A percentile compares a stretch with the other conserved stretches of the same genome.
Conservation (phyloP, 2,329 filamentous ascomycete genomes). For the Fusarium buxicola region DNA sequence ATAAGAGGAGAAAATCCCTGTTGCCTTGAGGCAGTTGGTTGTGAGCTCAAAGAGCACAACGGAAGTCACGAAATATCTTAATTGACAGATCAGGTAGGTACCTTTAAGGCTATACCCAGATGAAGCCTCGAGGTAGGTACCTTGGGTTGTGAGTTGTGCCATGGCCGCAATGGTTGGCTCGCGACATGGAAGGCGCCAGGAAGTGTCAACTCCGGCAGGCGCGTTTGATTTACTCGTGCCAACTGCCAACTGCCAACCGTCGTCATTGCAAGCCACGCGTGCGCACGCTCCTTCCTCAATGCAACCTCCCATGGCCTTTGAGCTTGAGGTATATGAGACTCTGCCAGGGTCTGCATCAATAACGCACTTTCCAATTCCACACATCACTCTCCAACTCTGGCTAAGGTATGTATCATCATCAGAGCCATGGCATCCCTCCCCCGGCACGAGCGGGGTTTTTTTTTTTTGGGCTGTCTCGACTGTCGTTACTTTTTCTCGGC, state of each 20-base stretch:
- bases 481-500: slow-evolving; percentile 9
- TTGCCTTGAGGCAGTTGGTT: neutral
- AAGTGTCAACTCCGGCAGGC: slow-evolving; percentile 12
- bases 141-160: too few species aligned
- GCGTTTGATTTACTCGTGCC: slow-evolving; percentile 33
- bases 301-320: neutral
- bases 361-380: neutral
- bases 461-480: slow-evolving; percentile 2
- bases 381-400: neutral
- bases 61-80: too few species aligned
- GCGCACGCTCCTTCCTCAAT: slow-evolving; percentile 14
- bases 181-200: neutral
- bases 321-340: neutral
- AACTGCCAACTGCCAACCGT: slow-evolving; percentile 4
- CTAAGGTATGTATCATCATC: neutral
- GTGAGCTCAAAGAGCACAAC: neutral
- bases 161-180: too few species aligned
- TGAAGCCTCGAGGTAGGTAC: too few species aligned
- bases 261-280: slow-evolving; percentile 13
- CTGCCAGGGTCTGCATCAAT: neutral
- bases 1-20: neutral
- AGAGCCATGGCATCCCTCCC: neutral
- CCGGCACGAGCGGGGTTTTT: neutral
- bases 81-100: too few species aligned
- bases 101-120: too few species aligned